Evolutionary conservation across 2,329 filamentous ascomycete species (phyloP), one percentile per base, ranked within the genome.

Genomic region (Pochonia chlamydosporia): DNA sequence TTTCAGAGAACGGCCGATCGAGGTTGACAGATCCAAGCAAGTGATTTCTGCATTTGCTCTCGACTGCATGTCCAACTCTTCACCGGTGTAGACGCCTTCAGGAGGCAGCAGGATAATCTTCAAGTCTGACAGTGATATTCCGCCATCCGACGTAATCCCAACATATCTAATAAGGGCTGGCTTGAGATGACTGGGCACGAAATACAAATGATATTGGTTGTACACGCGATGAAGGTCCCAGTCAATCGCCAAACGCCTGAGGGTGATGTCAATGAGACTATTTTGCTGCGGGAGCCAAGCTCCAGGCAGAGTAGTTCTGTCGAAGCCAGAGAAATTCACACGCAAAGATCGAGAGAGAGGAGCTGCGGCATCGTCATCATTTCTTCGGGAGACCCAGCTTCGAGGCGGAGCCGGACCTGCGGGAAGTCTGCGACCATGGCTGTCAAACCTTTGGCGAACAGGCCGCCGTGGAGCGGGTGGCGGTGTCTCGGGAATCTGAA

Each of bases 391-490:
- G 13, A 63, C 48, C 81, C 81, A 84, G 57, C 78, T 82, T 31
- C 70, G 69, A 2, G 81, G 81, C 20, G 81, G 73, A 23, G 79
- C 72, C 20, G 81, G 81, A 0, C 81, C 81, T 2, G 81, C 71
- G 9, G 80, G 79, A 18, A 74, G 62, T 47, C 77, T 70, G 47
- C 73, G 68, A 16, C 78, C 77, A 57, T 67, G 63, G 14, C 60
- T 60, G 55, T 76, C 75, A 36, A 74, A 64, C 49, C 68, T 62
- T 43, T 59, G 56, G 45, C 72, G 68, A 49, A 59, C 59, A 21
- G 64, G 66, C 37, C 72, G 67, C 47, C 78, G 70, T 23, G 77
- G 76, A 23, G 62, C 61, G 24, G 76, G 78, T 9, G 70, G 61
- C 21, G 77, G 78, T 24, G 75, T 74, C 56, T 81, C 78, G 49